Evolutionary conservation across 108 stramenopile species (phyloP), one percentile per base, ranked within the genome.

Genomic region (Pinguiococcus pyrenoidosus): DNA sequence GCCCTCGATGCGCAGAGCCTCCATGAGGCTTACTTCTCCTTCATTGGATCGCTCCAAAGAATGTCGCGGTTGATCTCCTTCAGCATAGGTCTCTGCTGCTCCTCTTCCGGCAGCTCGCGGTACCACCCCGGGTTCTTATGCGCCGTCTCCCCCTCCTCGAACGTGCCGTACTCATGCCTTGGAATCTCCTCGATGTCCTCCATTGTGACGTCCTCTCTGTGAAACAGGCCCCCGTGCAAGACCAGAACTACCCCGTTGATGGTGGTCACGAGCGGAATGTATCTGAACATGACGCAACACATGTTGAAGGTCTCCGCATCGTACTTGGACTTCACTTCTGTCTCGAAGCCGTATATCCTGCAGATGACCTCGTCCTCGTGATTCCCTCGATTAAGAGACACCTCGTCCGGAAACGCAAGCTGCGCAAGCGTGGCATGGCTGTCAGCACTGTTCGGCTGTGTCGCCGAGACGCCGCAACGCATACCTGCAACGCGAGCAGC

Each of bases 351-450:
- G 44, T 64, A 60, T 5, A 38, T 36, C 4, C 58, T 63, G 49
- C 63, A 68, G 10, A 68, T 54, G 24, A 64, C 65, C 2, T 59
- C 60, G 38, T 69, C 66, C 37, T 77, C 76, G 54, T 77, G 76
- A 51, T 77, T 77, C 16, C 76, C 76, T 6, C 76, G 51, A 59
- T 75, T 73, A 13, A 78, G 41, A 30, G 56, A 65, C 3, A 74
- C 64, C n/a, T 9, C 6, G 23, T 51, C 50, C 13, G n/a, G 13
- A 35, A 35, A 35, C 13, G 13, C n/a, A n/a, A n/a, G n/a, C n/a
- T n/a, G n/a, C n/a, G n/a, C n/a, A n/a, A n/a, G n/a, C n/a, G n/a
- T n/a, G n/a, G n/a, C n/a, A 35, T 13, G 13, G 13, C 13, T 13
- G 13, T 35, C 13, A 35, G 13, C 13, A 35, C 13, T 35, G 13